Evolutionary conservation across 257 asterid genomes (phyloP).

Genomic region (Plantago ovata): DNA sequence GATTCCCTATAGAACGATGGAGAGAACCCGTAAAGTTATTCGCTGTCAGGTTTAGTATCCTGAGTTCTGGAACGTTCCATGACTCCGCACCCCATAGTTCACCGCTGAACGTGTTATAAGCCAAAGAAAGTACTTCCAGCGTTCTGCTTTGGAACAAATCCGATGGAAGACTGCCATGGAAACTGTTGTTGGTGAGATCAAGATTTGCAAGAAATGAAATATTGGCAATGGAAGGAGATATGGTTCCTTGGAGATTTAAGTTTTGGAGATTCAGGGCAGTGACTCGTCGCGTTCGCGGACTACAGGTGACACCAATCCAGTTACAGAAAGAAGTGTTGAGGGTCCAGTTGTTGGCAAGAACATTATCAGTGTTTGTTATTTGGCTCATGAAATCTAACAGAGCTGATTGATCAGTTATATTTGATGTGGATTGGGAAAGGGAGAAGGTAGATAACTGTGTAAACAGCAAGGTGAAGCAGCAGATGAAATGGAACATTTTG

Average conservation of each 20-base stretch:
- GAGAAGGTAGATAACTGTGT: conserved; percentile 2
- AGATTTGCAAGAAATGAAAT: conserved; percentile 50
- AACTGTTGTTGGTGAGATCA: conserved; percentile 27
- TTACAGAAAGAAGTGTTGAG: conserved; percentile 44
- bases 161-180: conserved; percentile 32
- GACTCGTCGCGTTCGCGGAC: conserved; percentile 25
- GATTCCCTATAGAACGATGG: neutral
- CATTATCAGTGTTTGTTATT: conserved; percentile 21
- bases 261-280: conserved; percentile 39
- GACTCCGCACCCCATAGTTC: conserved; percentile 1
- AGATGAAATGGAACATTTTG: neutral
- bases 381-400: conserved; percentile 27
- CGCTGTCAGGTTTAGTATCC: conserved; percentile 16
- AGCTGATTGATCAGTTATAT: conserved; percentile 17
- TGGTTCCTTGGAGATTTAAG: conserved; percentile 36
- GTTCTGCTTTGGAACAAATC: conserved; percentile 5
- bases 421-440: conserved; percentile 19
- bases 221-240: conserved; percentile 49
- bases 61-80: conserved; percentile 14
- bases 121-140: conserved; percentile 17
- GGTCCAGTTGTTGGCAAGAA: conserved; percentile 37
- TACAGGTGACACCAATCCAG: conserved; percentile 61
- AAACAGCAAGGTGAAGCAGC: conserved; percentile 10
- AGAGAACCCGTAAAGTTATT: conserved; percentile 29
- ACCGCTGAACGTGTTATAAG: conserved; percentile 23